A percentile compares a stretch with the other conserved stretches of the same genome.
phyloP scores from a whole-genome alignment of 176 grass and related monocot species.

The maize (Zea mays) region Zm-B73-REFERENCE-NAM-5.0 NC_050104.1:8564001-8564500 shows the following conservation, averaged over 20 bases:
- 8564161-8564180: background rate
- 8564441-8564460: background rate
- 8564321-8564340: constrained; percentile 46
- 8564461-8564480: constrained; percentile 9
- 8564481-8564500: constrained; percentile 96
- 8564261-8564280: constrained; percentile 99
- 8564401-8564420: background rate
- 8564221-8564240: constrained; percentile 26
- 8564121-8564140: constrained; percentile 3
- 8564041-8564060: constrained; percentile 1
- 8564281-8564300: constrained; percentile 83
- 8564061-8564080: constrained; percentile 5
- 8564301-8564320: constrained; percentile 89
- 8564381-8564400: background rate
- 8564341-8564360: constrained; percentile 32
- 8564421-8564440: background rate
- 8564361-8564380: constrained; percentile 3
- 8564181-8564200: background rate
- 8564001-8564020: constrained; percentile 15
- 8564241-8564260: constrained; percentile 35
- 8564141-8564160: background rate
- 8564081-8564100: background rate
- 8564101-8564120: constrained; percentile 16
- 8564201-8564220: background rate
- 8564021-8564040: background rate